Base-by-base conservation (phyloP, 129 eudicot species). In the Arctium lappa region DNA sequence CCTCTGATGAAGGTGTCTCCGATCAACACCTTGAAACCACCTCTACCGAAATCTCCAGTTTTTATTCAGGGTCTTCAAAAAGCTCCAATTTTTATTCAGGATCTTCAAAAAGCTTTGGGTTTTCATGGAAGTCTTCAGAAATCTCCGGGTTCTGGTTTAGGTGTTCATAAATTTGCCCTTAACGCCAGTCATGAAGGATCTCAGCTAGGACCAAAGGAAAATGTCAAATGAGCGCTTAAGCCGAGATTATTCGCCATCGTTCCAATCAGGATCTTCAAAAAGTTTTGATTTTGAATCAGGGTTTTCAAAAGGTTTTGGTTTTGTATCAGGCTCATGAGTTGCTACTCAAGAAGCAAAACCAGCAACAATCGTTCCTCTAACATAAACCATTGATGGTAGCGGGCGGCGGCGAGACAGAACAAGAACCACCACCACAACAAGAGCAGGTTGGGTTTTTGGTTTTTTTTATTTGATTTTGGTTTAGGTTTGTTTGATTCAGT, bases 381-480 rank as follows among this genome's bases (percentile, higher is more conserved):
- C 83, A 72, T 79, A 87, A 87, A 72, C 88, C 90, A 27, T 56
- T 73, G 38, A n/a, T 89, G 73, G 85, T 48, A 66, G 68, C 63
- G 4, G 33, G 79, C 8, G 71, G 77, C 42, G 46, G 82, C 85
- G 37, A 79, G 29, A 48, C 85, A 30, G 66, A 87, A 70, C 78
- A 70, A 37, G 77, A 73, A 78, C 68, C 74, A 29, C 50, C 79
- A 68, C 56, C 75, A 48, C 83, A 78, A 31, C 27, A 22, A 22
- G 27, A 22, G 27, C 27, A 22, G 27, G 27, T 22, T 22, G 27
- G 27, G 27, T 22, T 22, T 22, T 22, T 22, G 27, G 27, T 22
- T 22, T 22, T 22, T 22, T 22, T 22, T 22, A 22, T 22, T 22
- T 22, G 27, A 22, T 22, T 22, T 22, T 22, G 27, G 27, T 22